These are phyloP conservation scores for Pseudonectria buxi DNA, from an alignment of 2,329 filamentous ascomycete genomes.

Conservation along the genomic window DNA sequence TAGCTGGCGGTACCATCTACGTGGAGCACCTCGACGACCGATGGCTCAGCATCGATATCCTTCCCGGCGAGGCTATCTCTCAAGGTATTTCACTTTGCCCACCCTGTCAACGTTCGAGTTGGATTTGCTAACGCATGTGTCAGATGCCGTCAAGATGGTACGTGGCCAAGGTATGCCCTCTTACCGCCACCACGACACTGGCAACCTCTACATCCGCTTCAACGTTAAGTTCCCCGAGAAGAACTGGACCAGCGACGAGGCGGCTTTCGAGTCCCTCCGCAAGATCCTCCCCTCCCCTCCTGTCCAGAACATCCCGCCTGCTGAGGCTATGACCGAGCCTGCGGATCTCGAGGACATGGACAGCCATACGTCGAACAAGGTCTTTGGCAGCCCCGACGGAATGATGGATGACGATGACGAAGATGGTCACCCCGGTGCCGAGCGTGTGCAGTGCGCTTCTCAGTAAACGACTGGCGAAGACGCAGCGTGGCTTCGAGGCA, in stretches of 20 bases:
- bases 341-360: conserved; percentile 84
- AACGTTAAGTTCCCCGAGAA: conserved; percentile 92
- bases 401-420: conserved; percentile 71
- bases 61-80: conserved; percentile 89
- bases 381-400: conserved; percentile 55
- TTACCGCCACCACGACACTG: conserved; percentile 85
- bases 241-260: conserved; percentile 58
- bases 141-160: conserved; percentile 87
- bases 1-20: conserved; percentile 84
- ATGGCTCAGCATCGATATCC: conserved; percentile 90
- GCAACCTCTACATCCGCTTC: conserved; percentile 97
- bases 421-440: conserved; percentile 64
- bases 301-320: conserved; percentile 59
- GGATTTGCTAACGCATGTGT: conserved; percentile 13
- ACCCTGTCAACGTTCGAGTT: neutral
- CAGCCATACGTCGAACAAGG: conserved; percentile 54
- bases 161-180: conserved; percentile 98
- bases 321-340: conserved; percentile 86
- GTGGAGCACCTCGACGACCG: conserved; percentile 96
- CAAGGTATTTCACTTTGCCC: conserved; percentile 57
- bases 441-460: conserved; percentile 80
- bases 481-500: conserved; percentile 4
- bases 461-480: conserved; percentile 52
- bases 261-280: conserved; percentile 73
- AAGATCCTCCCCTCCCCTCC: conserved; percentile 69